Evolutionary conservation across 208 protist species (phyloP).

Genomic region (Acanthamoeba royreba): DNA sequence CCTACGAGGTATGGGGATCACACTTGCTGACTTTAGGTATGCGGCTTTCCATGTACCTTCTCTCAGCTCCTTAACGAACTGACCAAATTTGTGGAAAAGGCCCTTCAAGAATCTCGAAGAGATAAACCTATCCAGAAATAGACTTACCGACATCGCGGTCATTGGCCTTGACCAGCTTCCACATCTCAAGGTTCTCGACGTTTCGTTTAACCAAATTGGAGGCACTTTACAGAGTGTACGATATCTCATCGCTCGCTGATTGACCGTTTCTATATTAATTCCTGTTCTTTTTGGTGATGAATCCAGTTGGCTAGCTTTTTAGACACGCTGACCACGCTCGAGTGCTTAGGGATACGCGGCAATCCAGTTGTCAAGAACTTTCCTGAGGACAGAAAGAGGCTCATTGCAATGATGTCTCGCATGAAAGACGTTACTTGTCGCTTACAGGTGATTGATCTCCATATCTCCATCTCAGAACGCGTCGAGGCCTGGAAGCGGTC

Average conservation of each 20-base stretch:
- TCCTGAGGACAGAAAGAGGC: background rate
- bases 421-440: conserved; percentile 7
- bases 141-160: background rate
- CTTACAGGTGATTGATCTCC: conserved; percentile 16
- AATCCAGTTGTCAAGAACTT: conserved; percentile 34
- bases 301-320: background rate
- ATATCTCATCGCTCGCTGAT: background rate
- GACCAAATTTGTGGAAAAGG: background rate
- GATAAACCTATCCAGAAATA: conserved; percentile 10
- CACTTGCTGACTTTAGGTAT: background rate
- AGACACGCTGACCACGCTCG: background rate
- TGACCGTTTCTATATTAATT: background rate
- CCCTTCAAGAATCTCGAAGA: background rate
- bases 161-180: background rate
- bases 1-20: background rate
- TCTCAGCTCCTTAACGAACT: background rate
- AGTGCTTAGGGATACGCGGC: background rate
- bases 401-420: background rate
- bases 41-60: background rate
- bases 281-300: background rate
- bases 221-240: background rate
- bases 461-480: conserved; percentile 38
- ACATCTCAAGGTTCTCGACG: background rate
- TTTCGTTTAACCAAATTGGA: conserved; percentile 7
- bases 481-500: background rate